Percentiles rank a stretch among this genome's conserved stretches.
Conservation (phyloP, 2,329 filamentous ascomycete species). For the Fusarium solani-melongenae region DNA sequence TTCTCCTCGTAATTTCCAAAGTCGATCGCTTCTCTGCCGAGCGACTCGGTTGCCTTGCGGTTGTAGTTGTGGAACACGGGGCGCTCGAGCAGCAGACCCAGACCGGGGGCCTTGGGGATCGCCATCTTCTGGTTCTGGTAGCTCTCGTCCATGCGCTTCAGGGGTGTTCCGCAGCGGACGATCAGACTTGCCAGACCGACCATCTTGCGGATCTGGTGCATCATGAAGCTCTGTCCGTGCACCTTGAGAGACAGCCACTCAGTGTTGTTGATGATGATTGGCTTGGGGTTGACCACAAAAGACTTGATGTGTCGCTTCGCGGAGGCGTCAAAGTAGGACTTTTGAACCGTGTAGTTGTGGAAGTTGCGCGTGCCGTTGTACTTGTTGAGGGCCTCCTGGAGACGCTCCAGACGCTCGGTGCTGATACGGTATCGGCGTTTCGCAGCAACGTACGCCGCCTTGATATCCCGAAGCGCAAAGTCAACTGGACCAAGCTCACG, state of each 20-base stretch:
- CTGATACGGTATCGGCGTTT: constrained; percentile 89
- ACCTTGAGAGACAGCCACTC: constrained; percentile 97
- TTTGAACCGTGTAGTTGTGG: constrained; percentile 98
- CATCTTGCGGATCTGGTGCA: constrained; percentile 99
- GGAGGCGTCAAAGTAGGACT: constrained; percentile 81
- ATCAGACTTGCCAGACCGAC: constrained; percentile 90
- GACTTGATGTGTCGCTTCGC: constrained; percentile 93
- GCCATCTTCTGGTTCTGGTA: constrained; percentile 80
- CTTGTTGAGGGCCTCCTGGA: constrained; percentile 78
- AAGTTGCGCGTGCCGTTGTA: constrained; percentile 91
- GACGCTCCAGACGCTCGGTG: constrained; percentile 73
- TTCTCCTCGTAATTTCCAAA: constrained; percentile 82
- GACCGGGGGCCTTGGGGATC: constrained; percentile 92
- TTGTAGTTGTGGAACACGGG: constrained; percentile 95
- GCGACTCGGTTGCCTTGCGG: constrained; percentile 71
- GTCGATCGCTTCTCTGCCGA: constrained; percentile 76
- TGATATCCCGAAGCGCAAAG: constrained; percentile 77
- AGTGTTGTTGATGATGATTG: constrained; percentile 88
- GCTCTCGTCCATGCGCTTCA: constrained; percentile 76
- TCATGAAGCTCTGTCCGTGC: constrained; percentile 99
- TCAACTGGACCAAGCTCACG: constrained; percentile 65
- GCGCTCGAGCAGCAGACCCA: constrained; percentile 88
- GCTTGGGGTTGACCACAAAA: constrained; percentile 80
- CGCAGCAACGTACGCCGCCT: constrained; percentile 82
- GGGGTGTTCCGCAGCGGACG: constrained; percentile 83